Conservation (phyloP, 306 rosid species). For the Prunus campanulata region DNA sequence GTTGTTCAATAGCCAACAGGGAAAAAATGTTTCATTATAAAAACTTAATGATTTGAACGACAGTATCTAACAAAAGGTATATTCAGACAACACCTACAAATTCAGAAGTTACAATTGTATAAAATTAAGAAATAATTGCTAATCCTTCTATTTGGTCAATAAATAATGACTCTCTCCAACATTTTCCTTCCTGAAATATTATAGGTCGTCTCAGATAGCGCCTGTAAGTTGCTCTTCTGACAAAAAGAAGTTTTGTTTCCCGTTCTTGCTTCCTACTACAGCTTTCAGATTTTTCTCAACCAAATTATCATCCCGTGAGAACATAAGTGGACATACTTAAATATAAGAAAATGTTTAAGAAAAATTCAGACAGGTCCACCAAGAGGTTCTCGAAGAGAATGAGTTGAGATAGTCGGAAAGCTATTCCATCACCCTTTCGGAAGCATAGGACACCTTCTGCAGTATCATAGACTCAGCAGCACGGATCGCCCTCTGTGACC, state of each 20-base stretch:
- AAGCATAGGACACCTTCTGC: slow-evolving; percentile 91
- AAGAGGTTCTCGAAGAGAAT: slow-evolving; percentile 28
- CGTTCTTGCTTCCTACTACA: slow-evolving; percentile 40
- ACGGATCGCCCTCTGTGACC: slow-evolving; percentile 89
- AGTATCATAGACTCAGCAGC: slow-evolving; percentile 85
- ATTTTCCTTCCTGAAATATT: slow-evolving; percentile 16
- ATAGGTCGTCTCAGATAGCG: slow-evolving; percentile 39
- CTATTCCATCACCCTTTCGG: slow-evolving; percentile 69
- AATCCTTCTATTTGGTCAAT: slow-evolving; percentile 55
- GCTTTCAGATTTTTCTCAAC: slow-evolving; percentile 27
- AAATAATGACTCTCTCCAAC: slow-evolving; percentile 42
- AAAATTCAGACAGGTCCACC: slow-evolving; percentile 37
- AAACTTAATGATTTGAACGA: slow-evolving; percentile 12
- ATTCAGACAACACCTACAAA: slow-evolving; percentile 32
- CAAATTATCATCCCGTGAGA: slow-evolving; percentile 32
- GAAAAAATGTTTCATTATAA: not conserved
- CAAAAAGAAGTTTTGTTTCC: slow-evolving; percentile 25
- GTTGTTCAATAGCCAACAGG: not conserved
- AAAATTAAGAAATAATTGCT: slow-evolving; percentile 48
- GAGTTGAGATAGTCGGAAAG: slow-evolving; percentile 26
- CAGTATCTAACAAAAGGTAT: slow-evolving; percentile 27
- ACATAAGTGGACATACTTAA: slow-evolving; percentile 37
- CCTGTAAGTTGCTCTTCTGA: slow-evolving; percentile 35
- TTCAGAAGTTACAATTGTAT: slow-evolving; percentile 41
- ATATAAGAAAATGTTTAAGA: slow-evolving; percentile 44